These are phyloP conservation scores for Pseudohalonectria lignicola DNA, from an alignment of 2,329 filamentous ascomycete species.

Conservation along the genomic window DNA sequence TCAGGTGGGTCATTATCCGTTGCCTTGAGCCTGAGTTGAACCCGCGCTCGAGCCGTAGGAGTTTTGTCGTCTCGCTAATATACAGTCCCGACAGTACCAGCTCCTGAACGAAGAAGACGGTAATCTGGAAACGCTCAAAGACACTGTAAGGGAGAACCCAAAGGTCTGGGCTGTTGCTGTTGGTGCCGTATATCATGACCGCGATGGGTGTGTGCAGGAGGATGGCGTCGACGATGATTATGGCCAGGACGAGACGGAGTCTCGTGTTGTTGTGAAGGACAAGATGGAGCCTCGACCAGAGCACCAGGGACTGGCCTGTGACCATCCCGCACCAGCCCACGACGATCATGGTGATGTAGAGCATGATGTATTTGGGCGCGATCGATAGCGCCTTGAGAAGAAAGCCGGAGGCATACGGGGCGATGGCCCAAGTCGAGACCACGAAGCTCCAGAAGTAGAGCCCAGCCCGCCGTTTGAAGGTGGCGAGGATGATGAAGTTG, in stretches of 20 bases:
- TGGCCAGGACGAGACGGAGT: conserved; percentile 37
- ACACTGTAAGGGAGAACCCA: conserved; percentile 29
- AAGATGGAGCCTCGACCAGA: conserved; percentile 52
- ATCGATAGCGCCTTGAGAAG: too few species aligned
- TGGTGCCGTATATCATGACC: conserved; percentile 42
- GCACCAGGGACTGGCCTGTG: conserved; percentile 48
- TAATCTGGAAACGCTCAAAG: conserved; percentile 44
- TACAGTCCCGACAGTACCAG: conserved; percentile 40
- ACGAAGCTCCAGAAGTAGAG: conserved; percentile 4
- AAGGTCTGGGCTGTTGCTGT: conserved; percentile 19
- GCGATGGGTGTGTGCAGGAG: conserved; percentile 41
- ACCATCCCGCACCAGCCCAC: conserved; percentile 45
- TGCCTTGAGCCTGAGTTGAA: conserved; percentile 16
- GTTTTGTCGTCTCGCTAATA: conserved; percentile 38
- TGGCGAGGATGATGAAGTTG: neutral
- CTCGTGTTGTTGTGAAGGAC: conserved; percentile 37
- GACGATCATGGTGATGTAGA: too few species aligned
- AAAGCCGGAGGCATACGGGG: neutral
- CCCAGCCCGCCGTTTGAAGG: neutral
- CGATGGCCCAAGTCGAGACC: conserved; percentile 1
- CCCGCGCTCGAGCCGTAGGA: conserved; percentile 30
- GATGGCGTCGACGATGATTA: conserved; percentile 45
- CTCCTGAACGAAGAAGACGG: conserved; percentile 44
- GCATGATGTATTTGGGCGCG: too few species aligned
- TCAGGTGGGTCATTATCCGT: conserved; percentile 34